phyloP scores from a whole-genome alignment of 2,329 filamentous ascomycete genomes.

The Hypoxylon sp. region DNA sequence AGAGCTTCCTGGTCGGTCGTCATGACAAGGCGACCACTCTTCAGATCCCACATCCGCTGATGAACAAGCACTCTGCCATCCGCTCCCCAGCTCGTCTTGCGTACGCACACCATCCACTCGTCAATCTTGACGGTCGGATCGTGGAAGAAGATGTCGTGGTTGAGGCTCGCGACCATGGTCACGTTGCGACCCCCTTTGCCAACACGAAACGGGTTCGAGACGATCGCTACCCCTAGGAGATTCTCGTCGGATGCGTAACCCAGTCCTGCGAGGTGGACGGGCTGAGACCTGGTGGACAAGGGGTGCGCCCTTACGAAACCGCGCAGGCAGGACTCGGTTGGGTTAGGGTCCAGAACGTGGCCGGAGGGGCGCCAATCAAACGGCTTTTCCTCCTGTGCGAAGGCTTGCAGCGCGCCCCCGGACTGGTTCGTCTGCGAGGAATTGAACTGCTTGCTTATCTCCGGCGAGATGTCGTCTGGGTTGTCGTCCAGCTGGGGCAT shows the following conservation, averaged over 20 bases:
- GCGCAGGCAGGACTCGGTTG: not conserved
- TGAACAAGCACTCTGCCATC: slow-evolving; percentile 28
- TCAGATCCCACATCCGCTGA: slow-evolving; percentile 20
- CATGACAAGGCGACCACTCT: slow-evolving; percentile 23
- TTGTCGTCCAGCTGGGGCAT: not conserved
- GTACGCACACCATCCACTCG: slow-evolving; percentile 26
- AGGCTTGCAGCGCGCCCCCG: not conserved
- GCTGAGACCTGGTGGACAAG: not conserved
- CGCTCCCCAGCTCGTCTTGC: slow-evolving; percentile 26
- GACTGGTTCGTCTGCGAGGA: not conserved
- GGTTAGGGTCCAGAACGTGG: not conserved
- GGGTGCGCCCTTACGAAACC: not conserved
- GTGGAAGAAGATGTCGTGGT: slow-evolving; percentile 29
- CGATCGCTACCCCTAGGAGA: not conserved
- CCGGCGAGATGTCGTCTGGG: not conserved
- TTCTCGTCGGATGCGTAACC: slow-evolving; percentile 4
- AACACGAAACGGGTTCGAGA: not conserved
- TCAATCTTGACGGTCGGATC: slow-evolving; percentile 16
- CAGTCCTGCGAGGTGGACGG: slow-evolving; percentile 3
- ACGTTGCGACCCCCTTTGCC: slow-evolving; percentile 1
- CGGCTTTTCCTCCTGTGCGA: not conserved
- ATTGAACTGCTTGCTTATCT: too few relatives aligned
- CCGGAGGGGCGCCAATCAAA: slow-evolving; percentile 10
- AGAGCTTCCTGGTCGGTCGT: slow-evolving; percentile 25
- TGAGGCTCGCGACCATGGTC: slow-evolving; percentile 12